Conservation (phyloP, 306 rosid species). For the Lathyrus oleraceus region DNA sequence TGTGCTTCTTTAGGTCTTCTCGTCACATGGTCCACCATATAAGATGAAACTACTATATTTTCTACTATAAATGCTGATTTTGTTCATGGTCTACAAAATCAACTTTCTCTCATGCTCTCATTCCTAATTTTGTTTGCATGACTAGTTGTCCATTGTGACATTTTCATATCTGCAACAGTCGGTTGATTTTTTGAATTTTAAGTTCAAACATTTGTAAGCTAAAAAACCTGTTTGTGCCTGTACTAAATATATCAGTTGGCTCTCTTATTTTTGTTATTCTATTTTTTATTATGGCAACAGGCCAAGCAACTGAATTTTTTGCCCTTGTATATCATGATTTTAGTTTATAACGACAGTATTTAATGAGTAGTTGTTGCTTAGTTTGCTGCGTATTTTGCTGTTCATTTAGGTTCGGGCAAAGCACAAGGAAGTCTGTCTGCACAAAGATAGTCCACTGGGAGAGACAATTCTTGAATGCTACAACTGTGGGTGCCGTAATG, state of each 20-base stretch:
- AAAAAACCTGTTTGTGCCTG: neutral
- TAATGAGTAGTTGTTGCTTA: constrained; percentile 31
- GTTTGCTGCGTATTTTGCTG: constrained; percentile 26
- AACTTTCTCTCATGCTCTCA: neutral
- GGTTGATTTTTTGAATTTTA: neutral
- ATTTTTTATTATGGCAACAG: neutral
- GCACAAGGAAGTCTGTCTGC: constrained; percentile 98
- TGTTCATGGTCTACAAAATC: neutral
- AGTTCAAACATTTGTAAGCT: neutral
- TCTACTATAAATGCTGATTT: neutral
- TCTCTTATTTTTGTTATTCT: neutral
- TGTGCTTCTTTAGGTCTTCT: neutral
- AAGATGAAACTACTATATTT: neutral
- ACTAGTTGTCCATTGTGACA: neutral
- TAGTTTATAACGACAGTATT: constrained; percentile 19
- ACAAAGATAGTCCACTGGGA: constrained; percentile 96
- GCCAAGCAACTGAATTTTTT: constrained; percentile 3
- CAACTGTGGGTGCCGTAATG: constrained; percentile 98
- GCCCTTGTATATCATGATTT: neutral
- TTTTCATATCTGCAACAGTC: neutral
- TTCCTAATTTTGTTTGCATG: neutral
- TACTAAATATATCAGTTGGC: neutral
- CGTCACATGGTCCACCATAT: neutral
- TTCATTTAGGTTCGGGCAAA: constrained; percentile 89
- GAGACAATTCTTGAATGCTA: constrained; percentile 99